Base-by-base conservation (phyloP, 2,329 filamentous ascomycete species). In the Macrophomina tecta region DNA sequence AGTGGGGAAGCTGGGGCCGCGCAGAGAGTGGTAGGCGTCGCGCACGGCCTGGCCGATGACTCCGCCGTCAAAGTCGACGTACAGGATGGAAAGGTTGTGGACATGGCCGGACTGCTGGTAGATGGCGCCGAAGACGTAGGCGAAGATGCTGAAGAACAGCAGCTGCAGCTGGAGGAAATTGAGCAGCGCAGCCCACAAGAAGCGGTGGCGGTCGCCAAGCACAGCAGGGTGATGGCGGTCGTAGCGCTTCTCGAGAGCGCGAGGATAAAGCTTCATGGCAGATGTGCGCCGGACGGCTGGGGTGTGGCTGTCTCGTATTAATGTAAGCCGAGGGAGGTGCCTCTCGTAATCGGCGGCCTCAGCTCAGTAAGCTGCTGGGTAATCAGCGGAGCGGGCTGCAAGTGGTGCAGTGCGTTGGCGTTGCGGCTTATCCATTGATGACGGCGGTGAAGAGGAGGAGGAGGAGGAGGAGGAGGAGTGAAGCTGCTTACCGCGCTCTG, bases 31-130 rank as follows among this genome's bases (percentile, higher is more conserved):
- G 66, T 75, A 75, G 48, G 73, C 74, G 8, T 64, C 67, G 3
- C 69, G 38, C 69, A 75, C 56, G 14, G 73, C 64, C 42, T 69
- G 30, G 12, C 72, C 72, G 38, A 75, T 66, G 6, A 69, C 68
- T 18, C 72, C 72, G 8, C 69, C 69, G 62, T 76, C 75, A 38
- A 75, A 76, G 67, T 77, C 72, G 11, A 76, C 73, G 16, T 70
- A 72, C 1, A 76, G 71, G 34, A 76, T 55, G 9, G 73, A 68
- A 32, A 77, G 58, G 32, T 72, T 71, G 28, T 73, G 65, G 42
- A 69, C 62, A 62, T 70, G 67, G 28, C 53, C 18, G 8, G 64
- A 55, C 28, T 69, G 70, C 36, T 68, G 66, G 61, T 68, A 74
- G 1, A 75, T 42, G 2, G 73, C 69, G 34, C 74, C 73, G 56